Base-by-base conservation (phyloP, 441 rosid species). In the Gossypium davidsonii region DNA sequence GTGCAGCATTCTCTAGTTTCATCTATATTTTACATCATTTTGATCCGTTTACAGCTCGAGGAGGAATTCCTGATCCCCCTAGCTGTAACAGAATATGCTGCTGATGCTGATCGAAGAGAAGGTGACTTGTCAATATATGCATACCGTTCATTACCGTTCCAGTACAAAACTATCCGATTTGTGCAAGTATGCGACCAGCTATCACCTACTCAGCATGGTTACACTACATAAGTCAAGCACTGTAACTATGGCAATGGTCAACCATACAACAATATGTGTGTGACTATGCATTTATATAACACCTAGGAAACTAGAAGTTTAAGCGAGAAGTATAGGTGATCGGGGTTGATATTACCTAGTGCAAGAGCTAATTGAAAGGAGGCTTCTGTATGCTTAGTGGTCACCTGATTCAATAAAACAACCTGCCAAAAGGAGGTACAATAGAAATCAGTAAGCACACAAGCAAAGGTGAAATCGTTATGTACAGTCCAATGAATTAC, bases 121-220 rank as follows among this genome's bases (percentile, higher is more conserved):
- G 98, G 98, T 4, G 99, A 92, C 83, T 94, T 92, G 78, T 91
- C 96, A 2, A 92, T 87, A 61, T 90, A 83, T 3, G 97, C 98
- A 26, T 77, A 83, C 46, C 97, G 84, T 60, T 94, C 94, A 66
- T 92, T 84, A 57, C 90, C 91, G 66, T 90, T 90, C 98, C 99
- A 94, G 78, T 89, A 88, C 71, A 95, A 68, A 83, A 91, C 89
- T 42, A 92, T 71, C 78, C 98, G 84, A 79, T 90, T 90, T 6
- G 98, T 92, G 86, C 95, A 95, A 1, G 89, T 87, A 81, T 93
- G 96, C 28, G 99, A 91, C 99, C 99, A 92, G 84, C 97, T 90
- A 79, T 94, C 98, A 26, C 98, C 97, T 94, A 79, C 71, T 57
- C 76, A 78, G 59, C 23, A 66, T 31, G 17, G 73, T 67, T 28